Conservation (phyloP, 2,329 filamentous ascomycete genomes). For the Ophiostoma tasmaniense region DNA sequence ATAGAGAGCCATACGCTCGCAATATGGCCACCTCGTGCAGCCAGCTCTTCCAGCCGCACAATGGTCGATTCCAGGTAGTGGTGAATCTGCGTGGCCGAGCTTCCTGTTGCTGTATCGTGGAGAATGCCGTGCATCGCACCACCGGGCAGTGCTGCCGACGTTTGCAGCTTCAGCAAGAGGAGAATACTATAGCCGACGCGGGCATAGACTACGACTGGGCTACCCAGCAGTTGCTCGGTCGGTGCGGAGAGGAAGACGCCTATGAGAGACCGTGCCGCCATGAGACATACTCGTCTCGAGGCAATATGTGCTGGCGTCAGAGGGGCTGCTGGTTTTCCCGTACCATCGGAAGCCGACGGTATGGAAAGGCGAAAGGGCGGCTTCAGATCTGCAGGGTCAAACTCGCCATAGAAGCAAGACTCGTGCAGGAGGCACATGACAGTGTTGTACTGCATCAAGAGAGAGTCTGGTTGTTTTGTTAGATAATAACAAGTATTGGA, state of each 20-base stretch:
- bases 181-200: constrained; percentile 17
- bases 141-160: neutral
- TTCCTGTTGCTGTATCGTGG: neutral
- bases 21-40: neutral
- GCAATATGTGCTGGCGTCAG: neutral
- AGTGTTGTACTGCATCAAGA: constrained; percentile 18
- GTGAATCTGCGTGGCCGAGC: neutral
- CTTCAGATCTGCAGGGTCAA: constrained; percentile 15
- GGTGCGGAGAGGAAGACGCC: constrained; percentile 15
- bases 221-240: constrained; percentile 13
- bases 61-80: neutral
- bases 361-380: constrained; percentile 17
- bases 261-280: constrained; percentile 12
- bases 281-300: constrained; percentile 7
- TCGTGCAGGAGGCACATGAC: constrained; percentile 15
- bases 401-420: constrained; percentile 16
- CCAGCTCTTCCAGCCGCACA: neutral
- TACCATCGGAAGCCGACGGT: neutral
- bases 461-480: constrained; percentile 11
- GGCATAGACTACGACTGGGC: constrained; percentile 13
- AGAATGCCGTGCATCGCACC: neutral
- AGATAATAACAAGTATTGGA: neutral
- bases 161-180: constrained; percentile 14
- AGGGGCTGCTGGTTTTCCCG: neutral
- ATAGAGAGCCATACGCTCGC: neutral